Evolutionary conservation across 805 yeast genomes (phyloP), one percentile per base, ranked within the genome.

Genomic region (Debaryomyces prosopidis): DNA sequence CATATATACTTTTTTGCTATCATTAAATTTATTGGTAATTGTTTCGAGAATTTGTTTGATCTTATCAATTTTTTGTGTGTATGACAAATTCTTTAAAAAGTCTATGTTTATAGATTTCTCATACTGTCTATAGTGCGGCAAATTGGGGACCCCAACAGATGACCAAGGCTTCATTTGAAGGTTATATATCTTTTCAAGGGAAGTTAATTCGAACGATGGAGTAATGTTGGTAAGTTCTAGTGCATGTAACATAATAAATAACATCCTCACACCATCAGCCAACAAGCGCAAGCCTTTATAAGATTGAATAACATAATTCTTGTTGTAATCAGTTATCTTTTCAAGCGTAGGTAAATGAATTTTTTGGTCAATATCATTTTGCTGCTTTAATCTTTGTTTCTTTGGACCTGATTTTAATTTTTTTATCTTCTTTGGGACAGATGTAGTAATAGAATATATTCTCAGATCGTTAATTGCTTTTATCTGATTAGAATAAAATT

Each of bases 161-260:
- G 85, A 79, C 68, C 86, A 88, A 3, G 94, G 82, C 60, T 89
- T 89, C 78, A 89, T 76, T 52, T 96, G 78, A 38, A 89, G 66
- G 9, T 59, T 51, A 43, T 52, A 69, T 16, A 67, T 47, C 11
- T n/a, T 23, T 26, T 38, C 41, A n/a, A 27, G 4, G 5, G 41
- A 38, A 27, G 20, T 15, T 16, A 38, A 23, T 28, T 27, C 41
- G 34, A 47, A 46, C 41, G 68, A 66, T 30, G 54, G 48, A 10
- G 52, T 44, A 5, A 64, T 54, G 36, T 56, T 56, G 17, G 59
- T 42, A 14, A 61, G 34, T 4, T 49, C 50, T 9, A 61, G 47
- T 11, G 54, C 45, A 10, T 61, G 52, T 15, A 63, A 44, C 8
- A 57, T 43, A 6, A 57, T 45, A 20, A 60, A 48, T 39, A 43